Conservation (phyloP, 2,329 filamentous ascomycete species). For the Didymella sp. region DNA sequence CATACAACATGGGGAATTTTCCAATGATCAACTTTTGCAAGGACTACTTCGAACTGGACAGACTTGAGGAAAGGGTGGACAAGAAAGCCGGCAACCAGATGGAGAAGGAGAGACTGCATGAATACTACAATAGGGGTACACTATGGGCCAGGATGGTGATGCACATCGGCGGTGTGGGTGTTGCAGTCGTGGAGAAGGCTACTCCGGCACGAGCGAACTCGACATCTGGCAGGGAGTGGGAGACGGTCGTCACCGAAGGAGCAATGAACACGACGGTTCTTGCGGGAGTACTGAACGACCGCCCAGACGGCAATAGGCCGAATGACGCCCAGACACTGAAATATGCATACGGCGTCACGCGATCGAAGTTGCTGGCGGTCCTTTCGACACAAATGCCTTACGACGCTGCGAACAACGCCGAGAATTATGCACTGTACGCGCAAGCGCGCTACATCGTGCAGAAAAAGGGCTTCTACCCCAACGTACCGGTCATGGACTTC, state of each 20-base stretch:
- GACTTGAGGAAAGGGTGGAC: conserved; percentile 34
- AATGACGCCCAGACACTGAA: conserved; percentile 36
- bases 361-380: conserved; percentile 42
- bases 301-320: conserved; percentile 28
- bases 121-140: conserved; percentile 45
- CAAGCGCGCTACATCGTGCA: conserved; percentile 41
- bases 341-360: conserved; percentile 44
- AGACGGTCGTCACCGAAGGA: conserved; percentile 22
- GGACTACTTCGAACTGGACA: conserved; percentile 38
- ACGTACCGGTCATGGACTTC: conserved; percentile 42
- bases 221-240: conserved; percentile 30
- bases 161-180: conserved; percentile 42
- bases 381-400: conserved; percentile 43
- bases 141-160: conserved; percentile 48
- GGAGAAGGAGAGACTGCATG: conserved; percentile 33
- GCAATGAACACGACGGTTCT: conserved; percentile 46
- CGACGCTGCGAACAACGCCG: conserved; percentile 44
- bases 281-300: conserved; percentile 40
- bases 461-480: conserved; percentile 41
- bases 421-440: conserved; percentile 46
- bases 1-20: conserved; percentile 48
- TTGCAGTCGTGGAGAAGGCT: conserved; percentile 34
- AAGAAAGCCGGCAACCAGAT: conserved; percentile 33
- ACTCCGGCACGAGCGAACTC: conserved; percentile 27
- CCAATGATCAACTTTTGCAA: conserved; percentile 46